phyloP scores from a whole-genome alignment of 2,329 filamentous ascomycete genomes.

The Chaetomium strumarium region DNA sequence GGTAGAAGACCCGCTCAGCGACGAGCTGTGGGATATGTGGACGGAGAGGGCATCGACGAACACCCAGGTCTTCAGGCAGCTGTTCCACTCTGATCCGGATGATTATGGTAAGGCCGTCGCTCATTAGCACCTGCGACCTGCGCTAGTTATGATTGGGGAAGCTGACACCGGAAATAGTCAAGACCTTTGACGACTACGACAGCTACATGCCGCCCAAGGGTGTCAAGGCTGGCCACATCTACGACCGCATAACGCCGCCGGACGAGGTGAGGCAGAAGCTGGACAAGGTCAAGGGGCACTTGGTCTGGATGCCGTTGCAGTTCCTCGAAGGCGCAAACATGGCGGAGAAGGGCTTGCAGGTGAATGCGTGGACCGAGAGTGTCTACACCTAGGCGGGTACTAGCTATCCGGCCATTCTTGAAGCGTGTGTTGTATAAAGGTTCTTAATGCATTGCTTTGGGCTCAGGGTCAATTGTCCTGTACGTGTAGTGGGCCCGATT shows the following conservation, averaged over 20 bases:
- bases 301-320: constrained; percentile 92
- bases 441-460: no score
- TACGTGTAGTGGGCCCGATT: no score
- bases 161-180: constrained; percentile 45
- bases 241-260: constrained; percentile 68
- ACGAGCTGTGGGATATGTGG: constrained; percentile 65
- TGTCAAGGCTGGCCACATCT: constrained; percentile 79
- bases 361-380: constrained; percentile 84
- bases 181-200: constrained; percentile 86
- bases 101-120: constrained; percentile 56
- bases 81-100: constrained; percentile 87
- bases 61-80: constrained; percentile 67
- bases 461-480: no score
- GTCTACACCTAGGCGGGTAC: constrained; percentile 60
- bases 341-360: constrained; percentile 81
- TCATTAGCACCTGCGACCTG: no score
- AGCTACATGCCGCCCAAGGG: constrained; percentile 64
- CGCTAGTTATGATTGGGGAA: constrained; percentile 9
- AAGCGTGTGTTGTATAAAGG: no score
- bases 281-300: constrained; percentile 74
- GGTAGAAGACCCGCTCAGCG: constrained; percentile 65
- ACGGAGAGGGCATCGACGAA: constrained; percentile 62
- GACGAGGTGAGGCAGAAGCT: constrained; percentile 70
- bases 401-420: neutral
- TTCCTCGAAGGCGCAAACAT: constrained; percentile 80